Conservation (phyloP, 306 rosid genomes). For the Coriaria nepalensis region DNA sequence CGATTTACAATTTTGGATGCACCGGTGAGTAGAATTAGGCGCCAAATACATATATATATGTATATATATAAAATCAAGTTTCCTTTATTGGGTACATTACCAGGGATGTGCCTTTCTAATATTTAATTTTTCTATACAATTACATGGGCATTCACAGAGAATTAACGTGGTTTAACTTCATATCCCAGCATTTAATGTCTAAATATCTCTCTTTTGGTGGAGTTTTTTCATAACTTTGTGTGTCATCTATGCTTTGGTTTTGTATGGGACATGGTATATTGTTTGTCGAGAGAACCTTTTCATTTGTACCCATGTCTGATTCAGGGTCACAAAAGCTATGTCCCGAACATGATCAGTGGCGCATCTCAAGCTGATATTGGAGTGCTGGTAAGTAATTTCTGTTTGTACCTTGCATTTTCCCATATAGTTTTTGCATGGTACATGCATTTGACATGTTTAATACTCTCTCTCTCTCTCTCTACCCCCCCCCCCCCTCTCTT, state of each 20-base stretch:
- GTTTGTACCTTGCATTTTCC: not conserved
- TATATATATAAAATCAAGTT: no score
- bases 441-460: not conserved
- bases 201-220: not conserved
- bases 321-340: constrained; percentile 99
- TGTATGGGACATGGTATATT: not conserved
- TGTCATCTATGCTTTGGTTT: not conserved
- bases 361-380: constrained; percentile 99
- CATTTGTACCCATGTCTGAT: constrained; percentile 11
- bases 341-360: constrained; percentile 98
- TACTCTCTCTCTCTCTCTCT: not conserved
- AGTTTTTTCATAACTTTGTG: constrained; percentile 2
- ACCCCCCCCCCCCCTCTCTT: constrained; percentile 5
- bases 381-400: constrained; percentile 55
- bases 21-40: constrained; percentile 51
- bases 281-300: constrained; percentile 1
- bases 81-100: no score
- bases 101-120: no score
- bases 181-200: no score
- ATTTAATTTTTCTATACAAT: no score
- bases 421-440: constrained; percentile 4
- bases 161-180: no score
- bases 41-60: no score
- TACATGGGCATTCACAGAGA: no score
- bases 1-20: constrained; percentile 97